Evolutionary conservation across 2,329 filamentous ascomycete species (phyloP), one percentile per base, ranked within the genome.

Genomic region (Neopestalotiopsis rosae): DNA sequence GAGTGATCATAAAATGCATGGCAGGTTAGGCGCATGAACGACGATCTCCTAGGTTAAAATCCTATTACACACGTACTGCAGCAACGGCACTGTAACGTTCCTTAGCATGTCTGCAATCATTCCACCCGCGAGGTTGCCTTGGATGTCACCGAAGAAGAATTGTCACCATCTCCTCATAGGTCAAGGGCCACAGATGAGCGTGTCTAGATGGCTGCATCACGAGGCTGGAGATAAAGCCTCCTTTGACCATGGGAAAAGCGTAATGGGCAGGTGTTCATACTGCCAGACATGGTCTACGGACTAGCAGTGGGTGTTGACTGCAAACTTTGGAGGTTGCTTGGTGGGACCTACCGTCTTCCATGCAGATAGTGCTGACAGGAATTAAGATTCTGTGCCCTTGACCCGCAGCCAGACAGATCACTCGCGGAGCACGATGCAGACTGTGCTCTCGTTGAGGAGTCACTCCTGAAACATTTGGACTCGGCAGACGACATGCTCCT

Each of bases 291-390:
- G 17, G 9, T 52, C 9, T 52, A n/a, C 5, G n/a, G 17, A 52
- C 9, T n/a, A n/a, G 45, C 17, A 28, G 24, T 17, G 9, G 45
- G 45, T 52, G 5, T 5, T 52, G 45, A 52, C n/a, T 6, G n/a
- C 45, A n/a, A n/a, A n/a, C 45, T 20, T 20, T 52, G 45, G n/a
- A 52, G 14, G 45, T 20, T 52, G 45, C 45, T 20, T 7, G n/a
- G 45, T 52, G 45, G 45, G 45, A 17, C 7, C n/a, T 52, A 20
- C 45, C 45, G n/a, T 24, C 45, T 52, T 52, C 7, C 45, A 20
- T 52, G 45, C 45, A 52, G 45, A 52, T 52, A 52, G 45, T 52
- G 45, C 45, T 52, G 45, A 52, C 45, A 52, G 45, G 45, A 52
- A 52, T 52, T 52, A 52, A 52, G 45, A 52, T 52, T 52, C 45